A percentile compares a stretch with the other conserved stretches of the same genome.
Evolutionary conservation across 1,139 yeast species (phyloP).

Genomic region (Yamadazyma diddensiae): DNA sequence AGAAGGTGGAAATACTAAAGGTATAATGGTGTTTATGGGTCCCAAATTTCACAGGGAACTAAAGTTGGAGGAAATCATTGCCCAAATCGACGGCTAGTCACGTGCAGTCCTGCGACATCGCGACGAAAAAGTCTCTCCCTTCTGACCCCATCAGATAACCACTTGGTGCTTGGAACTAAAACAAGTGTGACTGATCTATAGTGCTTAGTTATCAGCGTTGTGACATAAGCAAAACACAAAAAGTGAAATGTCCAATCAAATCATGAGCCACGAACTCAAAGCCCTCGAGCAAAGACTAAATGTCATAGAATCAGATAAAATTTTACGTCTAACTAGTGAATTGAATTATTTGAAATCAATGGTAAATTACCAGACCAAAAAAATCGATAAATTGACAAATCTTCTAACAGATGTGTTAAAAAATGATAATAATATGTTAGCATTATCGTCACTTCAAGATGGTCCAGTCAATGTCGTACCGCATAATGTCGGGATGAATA

Average conservation of each 20-base stretch:
- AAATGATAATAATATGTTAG: constrained; percentile 26
- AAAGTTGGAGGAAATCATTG: too few relatives aligned
- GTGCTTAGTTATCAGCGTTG: too few relatives aligned
- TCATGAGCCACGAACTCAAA: too few relatives aligned
- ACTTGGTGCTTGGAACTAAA: too few relatives aligned
- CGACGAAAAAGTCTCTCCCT: constrained; percentile 4
- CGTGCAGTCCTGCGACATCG: neutral
- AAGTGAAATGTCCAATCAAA: neutral
- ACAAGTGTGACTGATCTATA: too few relatives aligned
- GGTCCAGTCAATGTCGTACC: too few relatives aligned
- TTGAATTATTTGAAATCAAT: constrained; percentile 28
- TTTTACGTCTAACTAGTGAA: constrained; percentile 3
- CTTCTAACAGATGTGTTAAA: constrained; percentile 32
- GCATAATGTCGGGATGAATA: too few relatives aligned
- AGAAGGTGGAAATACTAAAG: constrained; percentile 46
- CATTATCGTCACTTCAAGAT: constrained; percentile 22
- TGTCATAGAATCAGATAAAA: constrained; percentile 5
- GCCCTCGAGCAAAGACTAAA: too few relatives aligned
- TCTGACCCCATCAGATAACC: too few relatives aligned
- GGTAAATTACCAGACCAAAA: constrained; percentile 36
- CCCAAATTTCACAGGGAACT: too few relatives aligned
- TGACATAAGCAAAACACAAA: neutral
- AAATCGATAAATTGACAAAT: constrained; percentile 37
- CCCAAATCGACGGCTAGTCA: neutral
- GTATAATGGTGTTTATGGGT: constrained; percentile 63